Base-by-base conservation (phyloP, 345 rosid species). In the Salix udensis region DNA sequence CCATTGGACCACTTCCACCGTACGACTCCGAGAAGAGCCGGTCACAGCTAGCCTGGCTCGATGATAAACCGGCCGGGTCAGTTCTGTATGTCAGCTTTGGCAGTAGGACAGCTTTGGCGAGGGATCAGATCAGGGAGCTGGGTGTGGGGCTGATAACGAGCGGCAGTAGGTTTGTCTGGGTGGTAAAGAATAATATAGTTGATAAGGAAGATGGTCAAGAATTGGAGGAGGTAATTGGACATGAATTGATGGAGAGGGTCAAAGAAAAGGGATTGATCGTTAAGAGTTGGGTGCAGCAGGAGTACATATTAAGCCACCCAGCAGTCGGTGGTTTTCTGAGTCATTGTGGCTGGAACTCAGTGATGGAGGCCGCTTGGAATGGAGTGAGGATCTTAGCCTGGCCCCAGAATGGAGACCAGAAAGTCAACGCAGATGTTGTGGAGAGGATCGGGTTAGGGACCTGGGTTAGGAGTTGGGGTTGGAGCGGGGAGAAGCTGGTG, bases 261-360 rank as follows among this genome's bases (percentile, higher is more conserved):
- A 36, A 65, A 68, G 46, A 74, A 3, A 78, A 69, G 60, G 90
- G 90, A 0, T 39, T 84, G 23, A 78, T 86, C 14, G 30, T 79
- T 7, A 89, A 76, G 75, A 67, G 65, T 5, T 89, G 91, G 89
- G 86, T 85, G 37, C 78, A 84, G 28, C 90, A 88, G 73, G 74
- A 68, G 40, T 82, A 73, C 68, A 65, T 85, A 55, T 81, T 89
- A 18, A 70, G 74, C 7, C 86, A 85, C 60, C 40, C 75, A 0
- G 80, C 89, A 4, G 55, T 87, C 1, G 86, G 88, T 19, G 87
- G 88, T 23, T 86, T 86, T 58, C 42, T 87, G 12, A 70, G 78
- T 15, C 86, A 83, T 8, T 74, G 86, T 13, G 86, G 88, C 10
- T 83, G 88, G 88, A 83, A 88, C 75, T 88, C 91, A 16, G 81